A percentile compares a stretch with the other conserved stretches of the same genome.
phyloP scores from a whole-genome alignment of 1,139 yeast genomes.

The Pneumocystis canis region DNA sequence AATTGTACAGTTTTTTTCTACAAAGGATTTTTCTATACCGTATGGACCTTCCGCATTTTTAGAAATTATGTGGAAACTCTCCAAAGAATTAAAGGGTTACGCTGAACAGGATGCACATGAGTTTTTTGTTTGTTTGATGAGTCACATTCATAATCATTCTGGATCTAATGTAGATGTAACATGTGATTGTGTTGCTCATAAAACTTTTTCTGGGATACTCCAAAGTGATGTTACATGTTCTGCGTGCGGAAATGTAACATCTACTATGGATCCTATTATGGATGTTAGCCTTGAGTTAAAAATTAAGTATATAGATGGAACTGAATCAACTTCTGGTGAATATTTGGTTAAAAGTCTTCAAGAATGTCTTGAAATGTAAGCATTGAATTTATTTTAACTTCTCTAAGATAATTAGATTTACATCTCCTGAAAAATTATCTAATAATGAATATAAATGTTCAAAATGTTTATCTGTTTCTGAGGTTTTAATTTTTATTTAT shows the following conservation, averaged over 20 bases:
- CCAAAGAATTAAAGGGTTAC: conserved; percentile 76
- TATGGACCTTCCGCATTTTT: conserved; percentile 55
- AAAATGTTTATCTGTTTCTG: conserved; percentile 1
- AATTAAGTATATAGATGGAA: conserved; percentile 6
- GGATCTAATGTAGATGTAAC: conserved; percentile 6
- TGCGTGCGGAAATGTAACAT: conserved; percentile 48
- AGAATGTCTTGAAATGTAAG: conserved; percentile 15
- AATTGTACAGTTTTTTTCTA: not conserved
- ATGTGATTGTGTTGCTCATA: conserved; percentile 71
- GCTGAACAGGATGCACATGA: conserved; percentile 98
- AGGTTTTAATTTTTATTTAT: not conserved
- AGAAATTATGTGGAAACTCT: conserved; percentile 70
- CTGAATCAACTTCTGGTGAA: conserved; percentile 1
- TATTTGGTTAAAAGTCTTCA: conserved; percentile 7
- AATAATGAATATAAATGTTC: conserved; percentile 1
- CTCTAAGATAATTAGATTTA: not conserved
- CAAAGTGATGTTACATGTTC: conserved; percentile 63
- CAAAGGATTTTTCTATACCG: not conserved
- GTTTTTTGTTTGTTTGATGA: conserved; percentile 78
- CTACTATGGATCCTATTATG: conserved; percentile 75
- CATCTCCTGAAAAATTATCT: not conserved
- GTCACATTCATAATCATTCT: conserved; percentile 47
- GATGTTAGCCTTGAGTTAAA: conserved; percentile 68
- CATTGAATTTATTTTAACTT: not conserved
- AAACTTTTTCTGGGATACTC: conserved; percentile 60